Base-by-base conservation (phyloP, 208 protist genomes). In the Perkinsela sp. region DNA sequence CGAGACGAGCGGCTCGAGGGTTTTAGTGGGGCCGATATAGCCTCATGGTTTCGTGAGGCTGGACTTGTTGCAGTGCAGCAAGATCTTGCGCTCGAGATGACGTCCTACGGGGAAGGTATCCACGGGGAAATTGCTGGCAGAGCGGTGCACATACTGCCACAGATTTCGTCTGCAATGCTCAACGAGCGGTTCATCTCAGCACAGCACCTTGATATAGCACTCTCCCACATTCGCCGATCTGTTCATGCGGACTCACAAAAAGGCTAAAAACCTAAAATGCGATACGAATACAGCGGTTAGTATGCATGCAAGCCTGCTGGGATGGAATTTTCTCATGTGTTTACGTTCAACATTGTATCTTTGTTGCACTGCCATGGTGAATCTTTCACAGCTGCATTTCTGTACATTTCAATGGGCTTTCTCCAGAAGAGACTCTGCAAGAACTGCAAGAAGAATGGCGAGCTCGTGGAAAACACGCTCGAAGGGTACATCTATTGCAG, bases 11-110 rank as follows among this genome's bases (percentile, higher is more conserved):
- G 83, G 0, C 75, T 92, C 29, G 75, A 93, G 1, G 91, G 92
- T 1, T 96, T 95, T 73, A 93, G 83, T 67, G 94, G 94, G 1
- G 94, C 94, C 1, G 94, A 97, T 77, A 69, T 96, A 6, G 82
- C 87, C 0, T 77, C 83, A 0, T 70, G 96, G 13, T 90, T 94
- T 70, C 85, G 85, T 6, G 92, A 97, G 80, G 92, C 94, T 0
- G 82, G 88, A 13, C 70, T 91, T 66, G 79, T 77, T 28, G 88
- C 88, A 32, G 76, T 93, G 13, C 88, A 90, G 75, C 76, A 73
- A 6, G 40, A 57, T n/a, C 40, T 57, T 22, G 6, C 40, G 22
- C 40, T 57, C 40, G 40, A 57, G 13, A 6, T 57, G 22, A n/a
- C 40, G 40, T n/a, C 40, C 6, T 57, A 57, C 40, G 40, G 22